Percentiles rank a stretch among this genome's conserved stretches.
Evolutionary conservation across 2,329 filamentous ascomycete species (phyloP).

Genomic region (Claviceps purpurea): DNA sequence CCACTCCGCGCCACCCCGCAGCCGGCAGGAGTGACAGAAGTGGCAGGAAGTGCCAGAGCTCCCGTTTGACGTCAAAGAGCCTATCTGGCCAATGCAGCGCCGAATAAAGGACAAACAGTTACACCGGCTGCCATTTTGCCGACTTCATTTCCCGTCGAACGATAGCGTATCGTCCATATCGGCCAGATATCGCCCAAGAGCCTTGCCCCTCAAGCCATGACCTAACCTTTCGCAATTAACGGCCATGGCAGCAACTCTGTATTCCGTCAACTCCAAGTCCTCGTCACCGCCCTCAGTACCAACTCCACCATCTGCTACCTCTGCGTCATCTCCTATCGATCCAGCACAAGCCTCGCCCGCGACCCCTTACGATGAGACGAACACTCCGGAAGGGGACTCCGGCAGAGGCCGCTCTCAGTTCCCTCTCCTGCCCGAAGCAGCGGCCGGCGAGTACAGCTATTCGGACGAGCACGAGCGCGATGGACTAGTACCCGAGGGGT

Average conservation of each 20-base stretch:
- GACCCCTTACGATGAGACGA: slow-evolving; percentile 18
- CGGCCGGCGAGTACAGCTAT: not conserved
- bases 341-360: slow-evolving; percentile 7
- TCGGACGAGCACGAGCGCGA: not conserved
- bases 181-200: too few relatives aligned
- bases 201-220: not conserved
- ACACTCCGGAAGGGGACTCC: slow-evolving; percentile 16
- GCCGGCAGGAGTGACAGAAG: too few relatives aligned
- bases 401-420: slow-evolving; percentile 6
- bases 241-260: slow-evolving; percentile 14
- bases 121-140: too few relatives aligned
- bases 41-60: too few relatives aligned
- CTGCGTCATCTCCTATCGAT: not conserved
- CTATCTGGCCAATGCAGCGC: too few relatives aligned
- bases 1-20: too few relatives aligned
- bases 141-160: too few relatives aligned
- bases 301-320: not conserved
- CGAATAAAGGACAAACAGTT: too few relatives aligned
- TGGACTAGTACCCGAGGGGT: not conserved
- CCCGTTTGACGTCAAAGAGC: too few relatives aligned
- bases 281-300: slow-evolving; percentile 7
- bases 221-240: not conserved
- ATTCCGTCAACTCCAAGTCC: slow-evolving; percentile 10
- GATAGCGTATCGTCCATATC: too few relatives aligned
- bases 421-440: not conserved